Evolutionary conservation across 805 yeast species (phyloP).

Genomic region (Candida gorgasii): DNA sequence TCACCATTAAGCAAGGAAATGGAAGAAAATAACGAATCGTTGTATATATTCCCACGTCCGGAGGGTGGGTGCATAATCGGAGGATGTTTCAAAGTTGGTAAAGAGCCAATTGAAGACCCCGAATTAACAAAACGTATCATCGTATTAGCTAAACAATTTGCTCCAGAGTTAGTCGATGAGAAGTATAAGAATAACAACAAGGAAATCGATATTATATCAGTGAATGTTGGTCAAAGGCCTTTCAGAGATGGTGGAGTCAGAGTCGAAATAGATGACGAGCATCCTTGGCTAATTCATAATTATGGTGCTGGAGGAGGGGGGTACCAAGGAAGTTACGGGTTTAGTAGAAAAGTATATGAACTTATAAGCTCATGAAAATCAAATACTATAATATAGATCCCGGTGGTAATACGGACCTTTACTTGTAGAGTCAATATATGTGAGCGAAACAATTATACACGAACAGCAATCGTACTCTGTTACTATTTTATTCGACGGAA

Average conservation of each 20-base stretch:
- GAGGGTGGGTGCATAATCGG: conserved; percentile 76
- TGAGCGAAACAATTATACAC: no score
- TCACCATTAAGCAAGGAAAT: conserved; percentile 24
- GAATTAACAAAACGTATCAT: conserved; percentile 50
- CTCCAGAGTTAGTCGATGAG: conserved; percentile 40
- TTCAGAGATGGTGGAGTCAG: conserved; percentile 37
- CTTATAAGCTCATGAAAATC: no score
- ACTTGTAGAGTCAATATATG: no score
- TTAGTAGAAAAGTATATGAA: conserved; percentile 33
- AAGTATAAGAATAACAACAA: conserved; percentile 25
- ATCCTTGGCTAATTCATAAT: conserved; percentile 53
- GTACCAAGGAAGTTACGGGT: conserved; percentile 70
- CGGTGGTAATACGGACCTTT: no score
- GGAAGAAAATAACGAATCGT: conserved; percentile 41
- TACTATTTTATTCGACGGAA: no score
- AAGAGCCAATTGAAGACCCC: conserved; percentile 30
- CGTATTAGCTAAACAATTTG: conserved; percentile 42
- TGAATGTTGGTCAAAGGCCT: conserved; percentile 41
- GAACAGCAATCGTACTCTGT: no score
- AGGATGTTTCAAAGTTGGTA: conserved; percentile 38
- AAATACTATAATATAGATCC: no score
- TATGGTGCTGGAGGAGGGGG: conserved; percentile 81
- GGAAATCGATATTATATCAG: conserved; percentile 30
- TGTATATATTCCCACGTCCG: conserved; percentile 67
- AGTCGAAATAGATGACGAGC: conserved; percentile 29